phyloP scores from a whole-genome alignment of 208 protist genomes.

The Chromosphaera perkinsii region DNA sequence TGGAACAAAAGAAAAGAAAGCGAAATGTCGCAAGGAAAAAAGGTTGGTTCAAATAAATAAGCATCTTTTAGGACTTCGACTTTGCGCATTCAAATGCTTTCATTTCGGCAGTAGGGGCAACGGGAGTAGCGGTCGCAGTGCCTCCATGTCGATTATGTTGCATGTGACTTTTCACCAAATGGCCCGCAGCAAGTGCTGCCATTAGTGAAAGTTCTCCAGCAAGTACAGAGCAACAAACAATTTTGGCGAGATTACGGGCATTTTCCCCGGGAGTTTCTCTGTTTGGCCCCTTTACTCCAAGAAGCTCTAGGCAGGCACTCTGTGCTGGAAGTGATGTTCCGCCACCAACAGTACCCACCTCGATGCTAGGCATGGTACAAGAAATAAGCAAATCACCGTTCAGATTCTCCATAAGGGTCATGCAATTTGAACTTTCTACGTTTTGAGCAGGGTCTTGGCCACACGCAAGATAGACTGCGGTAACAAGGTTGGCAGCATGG shows the following conservation, averaged over 20 bases:
- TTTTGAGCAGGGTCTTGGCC: conserved; percentile 96
- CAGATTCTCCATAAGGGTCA: conserved; percentile 86
- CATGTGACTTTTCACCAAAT: conserved; percentile 49
- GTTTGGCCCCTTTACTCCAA: conserved; percentile 77
- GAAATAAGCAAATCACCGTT: conserved; percentile 84
- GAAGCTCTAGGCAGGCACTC: conserved; percentile 78
- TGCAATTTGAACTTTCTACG: conserved; percentile 89
- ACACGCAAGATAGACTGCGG: conserved; percentile 89
- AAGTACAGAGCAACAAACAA: conserved; percentile 80
- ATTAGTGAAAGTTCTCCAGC: conserved; percentile 94
- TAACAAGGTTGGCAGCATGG: conserved; percentile 93
- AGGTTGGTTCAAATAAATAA: too few species aligned
- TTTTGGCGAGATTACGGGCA: conserved; percentile 76
- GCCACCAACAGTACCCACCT: conserved; percentile 95
- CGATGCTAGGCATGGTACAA: conserved; percentile 93
- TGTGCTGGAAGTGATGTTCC: conserved; percentile 88
- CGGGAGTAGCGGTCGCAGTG: background rate
- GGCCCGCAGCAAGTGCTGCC: conserved; percentile 48
- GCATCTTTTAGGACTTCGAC: too few species aligned
- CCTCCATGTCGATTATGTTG: conserved; percentile 18
- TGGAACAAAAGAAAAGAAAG: too few species aligned
- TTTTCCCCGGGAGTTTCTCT: conserved; percentile 74
- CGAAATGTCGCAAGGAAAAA: too few species aligned
- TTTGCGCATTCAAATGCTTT: too few species aligned
- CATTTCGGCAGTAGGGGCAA: background rate